Evolutionary conservation across 441 rosid genomes (phyloP).

Genomic region (Adansonia rubrostipa): DNA sequence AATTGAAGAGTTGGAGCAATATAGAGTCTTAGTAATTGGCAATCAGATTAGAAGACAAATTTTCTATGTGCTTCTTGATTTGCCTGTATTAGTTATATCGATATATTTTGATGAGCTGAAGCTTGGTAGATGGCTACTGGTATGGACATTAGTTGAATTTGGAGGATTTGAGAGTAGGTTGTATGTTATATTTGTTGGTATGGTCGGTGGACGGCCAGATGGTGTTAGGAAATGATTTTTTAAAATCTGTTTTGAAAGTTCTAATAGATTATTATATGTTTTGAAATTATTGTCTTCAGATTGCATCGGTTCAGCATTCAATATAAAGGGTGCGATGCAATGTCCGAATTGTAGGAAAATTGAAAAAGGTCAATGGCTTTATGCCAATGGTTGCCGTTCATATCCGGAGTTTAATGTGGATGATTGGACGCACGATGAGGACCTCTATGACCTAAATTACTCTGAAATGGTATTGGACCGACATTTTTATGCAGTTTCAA

Average conservation of each 20-base stretch:
- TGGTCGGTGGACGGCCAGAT: not conserved
- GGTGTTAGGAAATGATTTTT: not conserved
- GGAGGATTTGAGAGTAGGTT: not conserved
- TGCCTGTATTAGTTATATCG: not conserved
- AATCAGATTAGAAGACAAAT: not conserved
- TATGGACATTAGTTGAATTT: constrained; percentile 1
- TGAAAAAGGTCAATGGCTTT: constrained; percentile 99
- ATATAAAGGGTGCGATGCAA: constrained; percentile 93
- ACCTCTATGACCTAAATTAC: constrained; percentile 78
- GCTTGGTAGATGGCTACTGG: not conserved
- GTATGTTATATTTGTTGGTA: constrained; percentile 4
- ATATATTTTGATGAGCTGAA: constrained; percentile 13
- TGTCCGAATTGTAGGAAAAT: constrained; percentile 98
- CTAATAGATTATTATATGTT: constrained; percentile 15
- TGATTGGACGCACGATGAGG: constrained; percentile 93
- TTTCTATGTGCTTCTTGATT: not conserved
- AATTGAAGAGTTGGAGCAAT: too few relatives aligned
- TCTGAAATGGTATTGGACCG: constrained; percentile 75
- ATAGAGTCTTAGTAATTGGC: not conserved
- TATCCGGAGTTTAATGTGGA: constrained; percentile 79
- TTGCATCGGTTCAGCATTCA: constrained; percentile 98
- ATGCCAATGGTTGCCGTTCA: constrained; percentile 80
- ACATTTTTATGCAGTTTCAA: constrained; percentile 15
- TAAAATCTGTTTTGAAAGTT: constrained; percentile 1
- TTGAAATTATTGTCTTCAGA: constrained; percentile 49